Percentiles rank a stretch among this genome's conserved stretches.
Evolutionary conservation across 1,284 basidiomycete species (phyloP).

Genomic region (Papiliotrema fonsecae): DNA sequence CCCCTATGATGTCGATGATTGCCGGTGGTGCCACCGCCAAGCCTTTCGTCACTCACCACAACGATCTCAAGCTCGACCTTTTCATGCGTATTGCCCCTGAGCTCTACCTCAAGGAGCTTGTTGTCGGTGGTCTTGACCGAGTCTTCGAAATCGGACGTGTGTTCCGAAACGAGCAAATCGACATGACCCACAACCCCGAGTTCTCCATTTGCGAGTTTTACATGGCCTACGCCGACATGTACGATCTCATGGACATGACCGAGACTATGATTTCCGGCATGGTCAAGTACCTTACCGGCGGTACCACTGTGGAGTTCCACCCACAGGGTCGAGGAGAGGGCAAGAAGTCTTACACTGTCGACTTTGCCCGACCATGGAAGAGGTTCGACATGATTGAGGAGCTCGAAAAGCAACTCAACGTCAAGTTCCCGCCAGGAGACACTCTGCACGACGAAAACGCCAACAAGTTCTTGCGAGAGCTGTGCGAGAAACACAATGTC

Average conservation of each 20-base stretch:
- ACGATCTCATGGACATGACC: conserved; percentile 97
- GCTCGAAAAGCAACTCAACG: conserved; percentile 85
- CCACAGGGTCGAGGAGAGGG: conserved; percentile 81
- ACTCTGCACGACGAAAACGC: conserved; percentile 83
- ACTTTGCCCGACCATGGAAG: conserved; percentile 98
- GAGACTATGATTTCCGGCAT: conserved; percentile 87
- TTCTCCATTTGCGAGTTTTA: conserved; percentile 99
- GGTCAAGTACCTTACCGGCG: conserved; percentile 82
- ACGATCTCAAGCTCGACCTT: conserved; percentile 95
- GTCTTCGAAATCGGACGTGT: conserved; percentile 98
- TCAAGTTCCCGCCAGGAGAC: conserved; percentile 91
- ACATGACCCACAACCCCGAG: conserved; percentile 95
- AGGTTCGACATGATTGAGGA: conserved; percentile 97
- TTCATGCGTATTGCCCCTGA: conserved; percentile 98
- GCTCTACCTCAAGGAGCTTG: conserved; percentile 95
- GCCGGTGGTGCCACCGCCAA: conserved; percentile 98
- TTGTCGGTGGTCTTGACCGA: conserved; percentile 94
- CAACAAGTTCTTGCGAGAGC: conserved; percentile 80
- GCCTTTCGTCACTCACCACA: conserved; percentile 98
- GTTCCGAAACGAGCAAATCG: conserved; percentile 98
- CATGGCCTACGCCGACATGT: conserved; percentile 99
- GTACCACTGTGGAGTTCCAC: conserved; percentile 76
- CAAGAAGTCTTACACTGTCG: conserved; percentile 65
- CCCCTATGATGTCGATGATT: conserved; percentile 95
- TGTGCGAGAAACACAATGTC: conserved; percentile 91